A percentile compares a stretch with the other conserved stretches of the same genome.
Conservation (phyloP, 2,329 filamentous ascomycete species). For the Scolecobasidium constrictum region DNA sequence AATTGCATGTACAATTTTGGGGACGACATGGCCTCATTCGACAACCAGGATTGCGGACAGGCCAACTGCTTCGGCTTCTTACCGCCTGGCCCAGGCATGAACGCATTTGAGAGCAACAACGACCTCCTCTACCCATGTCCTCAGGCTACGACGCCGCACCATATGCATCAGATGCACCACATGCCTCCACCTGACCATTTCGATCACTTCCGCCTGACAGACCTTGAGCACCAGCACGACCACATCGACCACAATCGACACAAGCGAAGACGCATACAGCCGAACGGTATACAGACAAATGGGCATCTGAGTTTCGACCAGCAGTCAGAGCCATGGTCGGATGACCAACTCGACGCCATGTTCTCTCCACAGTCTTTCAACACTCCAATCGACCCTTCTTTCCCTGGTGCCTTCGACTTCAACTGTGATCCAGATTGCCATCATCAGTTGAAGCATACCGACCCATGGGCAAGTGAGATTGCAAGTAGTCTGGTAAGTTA, state of each 20-base stretch:
- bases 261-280: not conserved
- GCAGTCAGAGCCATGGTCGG: no score
- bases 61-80: conserved; percentile 5
- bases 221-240: not conserved
- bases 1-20: not conserved
- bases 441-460: not conserved
- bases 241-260: not conserved
- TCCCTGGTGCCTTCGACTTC: not conserved
- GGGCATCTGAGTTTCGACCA: no score
- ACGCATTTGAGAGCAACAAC: no score
- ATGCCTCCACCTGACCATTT: no score
- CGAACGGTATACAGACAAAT: no score
- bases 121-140: no score
- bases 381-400: no score
- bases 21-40: not conserved
- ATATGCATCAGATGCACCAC: no score
- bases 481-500: not conserved
- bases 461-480: not conserved
- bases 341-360: no score
- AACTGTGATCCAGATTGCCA: not conserved
- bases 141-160: no score
- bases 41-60: not conserved
- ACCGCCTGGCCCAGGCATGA: not conserved
- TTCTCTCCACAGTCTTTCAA: no score
- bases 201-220: no score